Conservation (phyloP, 2,329 filamentous ascomycete genomes). For the Xylaria multiplex region DNA sequence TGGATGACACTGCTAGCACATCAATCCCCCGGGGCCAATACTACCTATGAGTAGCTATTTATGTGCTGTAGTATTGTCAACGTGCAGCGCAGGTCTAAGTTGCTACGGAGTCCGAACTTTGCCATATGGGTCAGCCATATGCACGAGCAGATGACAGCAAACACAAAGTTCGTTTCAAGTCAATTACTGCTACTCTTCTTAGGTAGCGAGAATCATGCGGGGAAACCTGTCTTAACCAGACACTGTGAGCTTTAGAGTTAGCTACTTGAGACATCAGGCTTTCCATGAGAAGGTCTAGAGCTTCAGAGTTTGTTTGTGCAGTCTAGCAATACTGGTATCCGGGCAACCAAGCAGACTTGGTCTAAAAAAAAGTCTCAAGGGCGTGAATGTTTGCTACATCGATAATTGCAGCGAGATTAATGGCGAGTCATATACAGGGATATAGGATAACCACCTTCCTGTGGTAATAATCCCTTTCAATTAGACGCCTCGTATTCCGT, state of each 20-base stretch:
- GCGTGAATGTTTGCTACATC: not conserved
- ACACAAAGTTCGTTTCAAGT: constrained; percentile 16
- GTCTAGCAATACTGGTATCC: not conserved
- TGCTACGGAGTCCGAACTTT: not conserved
- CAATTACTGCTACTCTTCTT: not conserved
- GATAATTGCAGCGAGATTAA: not conserved
- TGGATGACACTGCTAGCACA: too few species aligned
- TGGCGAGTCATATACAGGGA: not conserved
- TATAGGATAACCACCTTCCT: not conserved
- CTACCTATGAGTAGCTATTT: too few species aligned
- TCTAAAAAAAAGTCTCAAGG: not conserved
- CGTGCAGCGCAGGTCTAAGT: constrained; percentile 6
- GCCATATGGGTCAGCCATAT: too few species aligned
- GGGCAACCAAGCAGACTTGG: not conserved
- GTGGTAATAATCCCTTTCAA: not conserved
- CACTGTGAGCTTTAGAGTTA: not conserved
- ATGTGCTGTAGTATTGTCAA: not conserved
- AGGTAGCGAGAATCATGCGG: not conserved
- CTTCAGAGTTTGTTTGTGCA: not conserved
- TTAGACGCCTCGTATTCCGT: not conserved
- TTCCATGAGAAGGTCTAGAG: not conserved
- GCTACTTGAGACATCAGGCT: too few species aligned
- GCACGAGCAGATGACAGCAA: not conserved
- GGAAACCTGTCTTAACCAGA: not conserved
- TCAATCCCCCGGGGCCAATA: too few species aligned